Evolutionary conservation across 2,329 filamentous ascomycete species (phyloP), one percentile per base, ranked within the genome.

Genomic region (Ustulina deusta): DNA sequence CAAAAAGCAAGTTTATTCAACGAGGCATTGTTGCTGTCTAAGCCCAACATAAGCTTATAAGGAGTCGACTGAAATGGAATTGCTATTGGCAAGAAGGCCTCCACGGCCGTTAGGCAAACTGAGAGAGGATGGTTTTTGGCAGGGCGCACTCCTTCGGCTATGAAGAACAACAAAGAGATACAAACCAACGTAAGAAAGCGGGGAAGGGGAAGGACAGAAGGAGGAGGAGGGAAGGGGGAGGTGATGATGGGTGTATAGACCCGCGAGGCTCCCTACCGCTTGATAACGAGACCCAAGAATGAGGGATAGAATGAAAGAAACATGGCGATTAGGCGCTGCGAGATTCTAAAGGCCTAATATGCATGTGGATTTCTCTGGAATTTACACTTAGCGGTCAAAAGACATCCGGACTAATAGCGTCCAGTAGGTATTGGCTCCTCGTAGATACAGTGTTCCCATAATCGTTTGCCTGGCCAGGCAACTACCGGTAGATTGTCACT

Each of bases 341-440:
- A 4, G n/a, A 29, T 13, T 32, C 15, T 4, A 27, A 46, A 20
- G 54, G 6, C n/a, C n/a, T 27, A 29, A 54, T 59, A 59, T 46
- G 32, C 57, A 51, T n/a, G 42, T 54, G 54, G n/a, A 32, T 5
- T n/a, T n/a, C 42, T 51, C 17, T 57, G 34, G 25, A 42, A 42
- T 51, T 63, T 51, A 57, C 44, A 63, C n/a, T 51, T 32, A n/a
- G 17, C 25, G 44, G 15, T 48, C 42, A 27, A 57, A 42, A 38
- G 34, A 48, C 22, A 27, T 15, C 11, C 11, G 25, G 46, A 20
- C 36, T 20, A 38, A n/a, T 36, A 22, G 5, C 9, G 32, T 27
- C 54, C 9, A 32, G 51, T n/a, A 27, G 25, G 27, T n/a, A n/a
- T n/a, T n/a, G n/a, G 25, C 25, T 58, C 29, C 36, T 40, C 3